Evolutionary conservation across 345 rosid species (phyloP).

Genomic region (thale cress (Arabidopsis thaliana)): TAIR10.1 NC_003075.7:9467501-9468000

Average conservation of each 20-base stretch:
- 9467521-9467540: constrained; percentile 16
- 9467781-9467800: constrained; percentile 26
- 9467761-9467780: constrained; percentile 37
- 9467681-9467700: constrained; percentile 45
- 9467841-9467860: constrained; percentile 73
- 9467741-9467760: not conserved
- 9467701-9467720: constrained; percentile 65
- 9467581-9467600: constrained; percentile 52
- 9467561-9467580: constrained; percentile 66
- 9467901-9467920: constrained; percentile 70
- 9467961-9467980: constrained; percentile 52
- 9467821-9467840: constrained; percentile 77
- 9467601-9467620: constrained; percentile 55
- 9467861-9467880: constrained; percentile 87
- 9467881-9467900: constrained; percentile 73
- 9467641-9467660: constrained; percentile 49
- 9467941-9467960: constrained; percentile 83
- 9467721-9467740: constrained; percentile 22
- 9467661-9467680: not conserved
- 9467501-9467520: constrained; percentile 19
- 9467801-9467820: constrained; percentile 55
- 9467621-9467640: constrained; percentile 51
- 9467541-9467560: not conserved
- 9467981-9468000: constrained; percentile 58
- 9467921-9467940: constrained; percentile 82